These are phyloP conservation scores for Solanum neorickii DNA, from an alignment of 257 asterid species.

Conservation along the genomic window DNA sequence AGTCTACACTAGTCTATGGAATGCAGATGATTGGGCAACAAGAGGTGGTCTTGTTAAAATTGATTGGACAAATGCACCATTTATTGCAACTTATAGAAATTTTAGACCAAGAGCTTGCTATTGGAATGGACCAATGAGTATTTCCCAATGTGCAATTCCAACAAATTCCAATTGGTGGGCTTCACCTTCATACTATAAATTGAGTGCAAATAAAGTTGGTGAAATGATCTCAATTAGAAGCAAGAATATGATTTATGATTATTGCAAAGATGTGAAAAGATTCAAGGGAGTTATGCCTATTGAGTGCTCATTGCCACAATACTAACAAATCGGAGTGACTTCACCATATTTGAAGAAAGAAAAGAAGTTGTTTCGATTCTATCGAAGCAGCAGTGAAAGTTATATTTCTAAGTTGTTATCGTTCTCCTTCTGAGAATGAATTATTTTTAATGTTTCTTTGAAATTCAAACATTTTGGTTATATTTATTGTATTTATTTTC, in stretches of 20 bases:
- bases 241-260: slow-evolving; percentile 47
- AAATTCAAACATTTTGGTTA: background rate
- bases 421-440: background rate
- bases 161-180: slow-evolving; percentile 36
- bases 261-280: slow-evolving; percentile 39
- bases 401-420: background rate
- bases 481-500: background rate
- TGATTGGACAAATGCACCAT: slow-evolving; percentile 54
- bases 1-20: slow-evolving; percentile 67
- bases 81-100: slow-evolving; percentile 28
- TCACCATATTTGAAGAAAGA: background rate
- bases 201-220: slow-evolving; percentile 11
- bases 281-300: slow-evolving; percentile 38
- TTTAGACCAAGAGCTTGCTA: slow-evolving; percentile 47
- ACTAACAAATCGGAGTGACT: background rate
- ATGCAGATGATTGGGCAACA: slow-evolving; percentile 81
- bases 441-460: background rate
- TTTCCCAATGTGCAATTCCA: slow-evolving; percentile 16
- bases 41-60: slow-evolving; percentile 57
- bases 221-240: slow-evolving; percentile 33
- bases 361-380: background rate
- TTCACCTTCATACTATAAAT: slow-evolving; percentile 11
- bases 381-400: background rate
- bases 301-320: slow-evolving; percentile 44
- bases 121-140: slow-evolving; percentile 23